Evolutionary conservation across 1,284 basidiomycete species (phyloP), one percentile per base, ranked within the genome.

Genomic region (Cutaneotrichosporon cyanovorans): DNA sequence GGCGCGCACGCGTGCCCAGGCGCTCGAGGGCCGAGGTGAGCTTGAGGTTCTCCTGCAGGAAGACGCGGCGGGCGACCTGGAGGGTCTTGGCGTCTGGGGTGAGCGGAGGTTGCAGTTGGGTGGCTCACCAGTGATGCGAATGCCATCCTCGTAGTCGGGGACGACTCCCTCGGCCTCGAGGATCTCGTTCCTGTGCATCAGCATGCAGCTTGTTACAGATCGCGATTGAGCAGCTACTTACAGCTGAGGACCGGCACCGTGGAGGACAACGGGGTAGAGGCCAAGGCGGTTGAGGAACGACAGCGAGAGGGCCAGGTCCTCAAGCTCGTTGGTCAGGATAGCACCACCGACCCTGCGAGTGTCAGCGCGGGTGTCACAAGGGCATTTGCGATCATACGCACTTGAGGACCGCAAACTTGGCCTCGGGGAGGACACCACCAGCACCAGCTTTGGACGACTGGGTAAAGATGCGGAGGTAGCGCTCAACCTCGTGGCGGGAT

Each of bases 401-500:
- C 71, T 93, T 92, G 76, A 93, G 83, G 51, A 93, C 89, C 28
- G 89, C 89, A 61, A 93, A 92, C 69, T 87, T 90, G 55, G 88
- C 88, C 54, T 73, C 70, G 18, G 72, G 72, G 6, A 73, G 57
- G 41, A 72, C 69, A 53, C 69, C 71, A 52, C 68, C 61, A 20
- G 84, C 83, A 18, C 63, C 53, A 21, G 84, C 84, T 61, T 89
- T 83, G 11, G 87, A 86, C 33, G 87, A 83, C 21, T 86, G 83
- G 12, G 88, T 90, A 70, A 96, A 96, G 66, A 96, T 95, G 45
- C 91, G 84, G 39, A 96, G 83, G 75, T 96, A 91, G 58, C 91
- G 83, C 69, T 93, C 90, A 53, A 96, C 91, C 72, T 96, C 91
- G 57, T 89, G 85, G 65, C 92, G 89, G 21, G 87, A 88, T 40